Evolutionary conservation across 345 rosid species (phyloP).

Genomic region (Heritiera fomes): DNA sequence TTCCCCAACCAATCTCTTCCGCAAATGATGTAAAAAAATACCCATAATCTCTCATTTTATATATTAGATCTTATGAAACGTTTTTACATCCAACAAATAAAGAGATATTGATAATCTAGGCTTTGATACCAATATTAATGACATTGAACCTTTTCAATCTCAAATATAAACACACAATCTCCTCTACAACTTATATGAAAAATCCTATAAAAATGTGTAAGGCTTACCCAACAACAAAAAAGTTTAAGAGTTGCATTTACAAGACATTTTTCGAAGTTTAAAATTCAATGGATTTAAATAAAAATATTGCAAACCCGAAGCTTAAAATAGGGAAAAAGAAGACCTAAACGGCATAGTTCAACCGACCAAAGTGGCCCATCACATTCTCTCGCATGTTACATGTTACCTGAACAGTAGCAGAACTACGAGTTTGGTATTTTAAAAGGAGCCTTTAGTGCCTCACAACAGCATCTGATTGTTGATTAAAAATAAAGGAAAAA

Average conservation of each 20-base stretch:
- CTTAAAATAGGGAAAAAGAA: neutral
- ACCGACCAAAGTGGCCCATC: conserved; percentile 2
- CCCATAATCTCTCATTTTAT: too few species aligned
- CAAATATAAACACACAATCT: too few species aligned
- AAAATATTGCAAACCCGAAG: neutral
- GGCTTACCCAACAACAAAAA: neutral
- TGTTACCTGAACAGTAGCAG: conserved; percentile 4
- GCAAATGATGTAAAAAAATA: too few species aligned
- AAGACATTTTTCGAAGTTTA: neutral
- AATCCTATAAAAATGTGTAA: neutral
- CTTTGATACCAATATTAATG: too few species aligned
- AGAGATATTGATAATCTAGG: too few species aligned
- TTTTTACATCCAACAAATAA: neutral
- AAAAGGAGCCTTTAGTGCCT: conserved; percentile 13
- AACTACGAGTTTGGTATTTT: neutral
- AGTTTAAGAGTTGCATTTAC: too few species aligned
- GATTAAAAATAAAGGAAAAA: neutral
- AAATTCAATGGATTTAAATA: neutral
- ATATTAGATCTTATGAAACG: too few species aligned
- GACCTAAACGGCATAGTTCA: neutral
- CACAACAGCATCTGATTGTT: conserved; percentile 6
- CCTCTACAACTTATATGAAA: too few species aligned
- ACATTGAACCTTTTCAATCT: too few species aligned
- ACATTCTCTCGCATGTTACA: neutral
- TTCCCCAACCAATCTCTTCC: too few species aligned